Evolutionary conservation across 805 yeast species (phyloP).

Genomic region (Candida lessepsii): DNA sequence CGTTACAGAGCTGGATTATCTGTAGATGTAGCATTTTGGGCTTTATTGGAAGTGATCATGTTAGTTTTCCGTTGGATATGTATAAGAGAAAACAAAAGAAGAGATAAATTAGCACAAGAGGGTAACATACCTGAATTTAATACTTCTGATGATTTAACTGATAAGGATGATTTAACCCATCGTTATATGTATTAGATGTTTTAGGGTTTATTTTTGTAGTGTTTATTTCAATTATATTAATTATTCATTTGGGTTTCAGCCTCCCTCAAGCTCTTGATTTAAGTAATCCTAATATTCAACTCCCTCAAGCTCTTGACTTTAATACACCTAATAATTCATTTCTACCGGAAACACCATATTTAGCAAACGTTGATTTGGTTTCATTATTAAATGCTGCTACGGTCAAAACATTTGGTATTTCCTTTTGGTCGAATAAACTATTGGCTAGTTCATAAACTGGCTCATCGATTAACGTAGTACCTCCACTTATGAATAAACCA

Average conservation of each 20-base stretch:
- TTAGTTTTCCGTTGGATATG: slow-evolving; percentile 17
- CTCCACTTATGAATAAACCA: slow-evolving; percentile 57
- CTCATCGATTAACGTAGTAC: slow-evolving; percentile 67
- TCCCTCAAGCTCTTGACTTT: too few species aligned
- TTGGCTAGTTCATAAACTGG: slow-evolving; percentile 58
- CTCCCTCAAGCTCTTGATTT: too few species aligned
- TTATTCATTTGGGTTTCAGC: too few species aligned
- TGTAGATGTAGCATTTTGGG: slow-evolving; percentile 28
- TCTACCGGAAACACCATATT: slow-evolving; percentile 62
- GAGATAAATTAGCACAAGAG: slow-evolving; percentile 23
- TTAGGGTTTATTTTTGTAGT: too few species aligned
- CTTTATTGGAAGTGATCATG: slow-evolving; percentile 21
- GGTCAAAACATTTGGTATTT: slow-evolving; percentile 50
- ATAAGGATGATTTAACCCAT: slow-evolving; percentile 29
- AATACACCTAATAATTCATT: slow-evolving; percentile 60
- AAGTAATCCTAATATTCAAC: too few species aligned
- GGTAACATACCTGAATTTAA: slow-evolving; percentile 32
- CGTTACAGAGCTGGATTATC: slow-evolving; percentile 41
- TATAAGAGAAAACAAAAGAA: slow-evolving; percentile 38
- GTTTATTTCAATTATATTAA: too few species aligned
- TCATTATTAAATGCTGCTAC: slow-evolving; percentile 53
- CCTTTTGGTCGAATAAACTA: slow-evolving; percentile 33
- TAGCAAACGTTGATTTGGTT: slow-evolving; percentile 52
- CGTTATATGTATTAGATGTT: not conserved
- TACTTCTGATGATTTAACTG: slow-evolving; percentile 49